Evolutionary conservation across 495 filamentous ascomycete species (phyloP), one percentile per base, ranked within the genome.

Genomic region (Penicillium samsonianum): DNA sequence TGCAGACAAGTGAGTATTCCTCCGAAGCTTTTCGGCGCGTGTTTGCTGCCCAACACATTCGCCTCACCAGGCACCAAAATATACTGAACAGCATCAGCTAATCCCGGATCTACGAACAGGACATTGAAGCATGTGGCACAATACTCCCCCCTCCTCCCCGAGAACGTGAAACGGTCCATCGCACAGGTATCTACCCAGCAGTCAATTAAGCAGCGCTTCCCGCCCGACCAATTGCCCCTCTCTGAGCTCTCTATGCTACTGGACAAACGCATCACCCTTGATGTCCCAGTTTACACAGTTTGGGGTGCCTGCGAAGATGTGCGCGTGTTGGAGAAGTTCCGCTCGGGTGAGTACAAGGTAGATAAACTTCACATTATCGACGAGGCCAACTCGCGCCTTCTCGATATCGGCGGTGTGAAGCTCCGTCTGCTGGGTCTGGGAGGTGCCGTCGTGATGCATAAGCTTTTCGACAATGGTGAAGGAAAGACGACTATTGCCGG

Each of bases 291-390:
- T 28, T 99, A 96, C 78, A 97, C 95, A 20, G 95, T 99, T 14
- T 99, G 95, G 95, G 94, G 95, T 62, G 95, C 95, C 17, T 99
- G 95, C 68, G 95, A 99, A 74, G 95, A 99, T 80, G 95, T 99
- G 20, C 86, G 93, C 25, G 95, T 99, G 31, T 75, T 99, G 63
- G 95, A 99, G 76, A 97, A 96, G 80, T 96, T 99, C 75, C 86
- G 95, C 40, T 96, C 95, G 10, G 91, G 90, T 53, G 95, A 99
- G 74, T 98, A 99, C 78, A 99, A 96, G 76, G 88, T 99, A 19
- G 88, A 89, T 52, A 99, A 99, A 63, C 84, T 99, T 53, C 90
- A 95, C 78, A 96, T 99, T 66, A 96, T 99, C 59, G 95, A 99
- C 67, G 95, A 99, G 78, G 91, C 93, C 40, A 92, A 90, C 72